Conservation (phyloP, 129 eudicot genomes). For the Kitagawia praeruptora region DNA sequence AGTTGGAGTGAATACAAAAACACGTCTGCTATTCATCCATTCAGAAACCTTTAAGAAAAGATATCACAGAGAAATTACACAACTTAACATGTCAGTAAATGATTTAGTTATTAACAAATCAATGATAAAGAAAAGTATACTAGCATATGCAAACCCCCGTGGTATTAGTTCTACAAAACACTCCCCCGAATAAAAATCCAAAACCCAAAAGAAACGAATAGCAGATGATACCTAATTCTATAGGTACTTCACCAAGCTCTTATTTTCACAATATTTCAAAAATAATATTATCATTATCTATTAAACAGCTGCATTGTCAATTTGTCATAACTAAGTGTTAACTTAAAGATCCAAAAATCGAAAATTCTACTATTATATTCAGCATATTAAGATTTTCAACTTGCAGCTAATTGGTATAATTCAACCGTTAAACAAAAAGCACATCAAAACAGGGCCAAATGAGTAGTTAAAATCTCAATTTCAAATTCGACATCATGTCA, state of each 20-base stretch:
- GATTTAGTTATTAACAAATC: neutral
- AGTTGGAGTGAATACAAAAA: slow-evolving; percentile 40
- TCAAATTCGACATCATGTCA: no score
- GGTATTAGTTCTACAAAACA: neutral
- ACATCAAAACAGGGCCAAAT: no score
- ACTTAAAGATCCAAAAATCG: neutral
- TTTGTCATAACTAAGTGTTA: neutral
- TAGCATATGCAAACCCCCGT: neutral
- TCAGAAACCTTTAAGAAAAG: slow-evolving; percentile 53
- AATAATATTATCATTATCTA: neutral
- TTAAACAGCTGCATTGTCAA: neutral
- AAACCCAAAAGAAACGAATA: neutral
- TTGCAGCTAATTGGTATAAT: neutral
- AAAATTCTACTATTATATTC: neutral
- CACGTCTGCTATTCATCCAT: slow-evolving; percentile 51
- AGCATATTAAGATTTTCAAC: neutral
- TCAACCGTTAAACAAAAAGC: neutral
- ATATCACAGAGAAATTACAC: neutral
- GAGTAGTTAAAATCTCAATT: neutral
- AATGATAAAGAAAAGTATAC: neutral
- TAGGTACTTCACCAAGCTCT: neutral
- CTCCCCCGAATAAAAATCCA: neutral
- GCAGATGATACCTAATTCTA: neutral
- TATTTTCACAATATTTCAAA: neutral
- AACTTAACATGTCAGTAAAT: neutral